A percentile compares a stretch with the other conserved stretches of the same genome.
Conservation (phyloP, 805 yeast genomes). For the Cyberlindnera suaveolens region DNA sequence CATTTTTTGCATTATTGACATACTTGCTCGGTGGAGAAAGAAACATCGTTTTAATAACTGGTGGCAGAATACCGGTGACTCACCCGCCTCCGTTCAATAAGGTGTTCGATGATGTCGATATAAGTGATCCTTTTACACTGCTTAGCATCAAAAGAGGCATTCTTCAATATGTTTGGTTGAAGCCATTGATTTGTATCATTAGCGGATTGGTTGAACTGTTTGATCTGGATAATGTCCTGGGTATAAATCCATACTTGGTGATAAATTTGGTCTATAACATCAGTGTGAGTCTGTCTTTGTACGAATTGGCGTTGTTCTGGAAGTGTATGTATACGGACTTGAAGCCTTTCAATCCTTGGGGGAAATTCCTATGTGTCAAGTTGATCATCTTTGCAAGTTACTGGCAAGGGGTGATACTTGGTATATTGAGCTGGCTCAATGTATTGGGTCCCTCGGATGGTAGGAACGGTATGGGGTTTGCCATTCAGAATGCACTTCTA, state of each 20-base stretch:
- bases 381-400: constrained; percentile 94
- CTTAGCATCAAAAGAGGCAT: constrained; percentile 76
- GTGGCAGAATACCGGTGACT: constrained; percentile 63
- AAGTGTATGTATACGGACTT: constrained; percentile 76
- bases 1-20: constrained; percentile 80
- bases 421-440: constrained; percentile 44
- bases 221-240: constrained; percentile 35
- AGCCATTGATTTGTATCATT: constrained; percentile 71
- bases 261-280: constrained; percentile 65
- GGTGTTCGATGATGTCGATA: constrained; percentile 58
- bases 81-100: constrained; percentile 53
- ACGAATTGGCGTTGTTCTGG: constrained; percentile 89
- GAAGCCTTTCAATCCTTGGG: constrained; percentile 78
- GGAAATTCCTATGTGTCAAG: constrained; percentile 89
- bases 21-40: constrained; percentile 90
- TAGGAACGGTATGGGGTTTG: constrained; percentile 38
- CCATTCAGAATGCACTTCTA: constrained; percentile 71
- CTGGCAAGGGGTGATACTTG: constrained; percentile 77
- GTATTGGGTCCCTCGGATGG: constrained; percentile 20
- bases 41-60: constrained; percentile 62
- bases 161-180: constrained; percentile 91
- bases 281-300: constrained; percentile 76
- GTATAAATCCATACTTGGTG: constrained; percentile 50
- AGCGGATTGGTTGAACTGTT: constrained; percentile 39
- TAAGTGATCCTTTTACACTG: constrained; percentile 80